Evolutionary conservation across 1,139 yeast species (phyloP).

Genomic region (Blastobotrys ciferrii): DNA sequence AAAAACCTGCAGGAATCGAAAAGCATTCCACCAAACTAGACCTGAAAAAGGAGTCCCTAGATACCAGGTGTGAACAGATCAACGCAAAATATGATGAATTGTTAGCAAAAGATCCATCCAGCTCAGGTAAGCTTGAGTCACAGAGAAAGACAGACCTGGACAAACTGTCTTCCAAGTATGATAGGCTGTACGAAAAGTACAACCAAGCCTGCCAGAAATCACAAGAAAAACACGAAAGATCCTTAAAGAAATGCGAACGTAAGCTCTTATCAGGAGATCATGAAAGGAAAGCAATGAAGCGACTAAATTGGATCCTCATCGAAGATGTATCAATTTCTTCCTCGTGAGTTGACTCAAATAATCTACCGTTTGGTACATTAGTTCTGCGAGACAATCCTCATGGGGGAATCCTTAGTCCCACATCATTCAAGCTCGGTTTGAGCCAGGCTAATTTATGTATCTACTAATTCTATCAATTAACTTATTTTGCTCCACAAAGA

Average conservation of each 20-base stretch:
- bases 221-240: background rate
- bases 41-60: background rate
- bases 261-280: background rate
- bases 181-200: background rate
- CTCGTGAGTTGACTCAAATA: too few relatives aligned
- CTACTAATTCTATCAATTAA: too few relatives aligned
- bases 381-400: too few relatives aligned
- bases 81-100: background rate
- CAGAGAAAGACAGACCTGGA: background rate
- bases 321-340: background rate
- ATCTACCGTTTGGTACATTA: too few relatives aligned
- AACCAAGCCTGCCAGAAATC: background rate
- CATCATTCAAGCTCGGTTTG: too few relatives aligned
- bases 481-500: too few relatives aligned
- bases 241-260: background rate
- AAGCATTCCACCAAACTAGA: background rate
- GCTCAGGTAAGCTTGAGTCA: background rate
- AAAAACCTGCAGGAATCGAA: background rate
- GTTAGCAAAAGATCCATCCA: background rate
- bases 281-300: background rate
- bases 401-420: too few relatives aligned
- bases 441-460: too few relatives aligned
- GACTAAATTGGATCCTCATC: conserved; percentile 5
- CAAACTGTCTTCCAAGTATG: background rate
- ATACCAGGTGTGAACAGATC: background rate